These are phyloP conservation scores for Letharia columbiana DNA, from an alignment of 495 filamentous ascomycete species.

Conservation along the genomic window DNA sequence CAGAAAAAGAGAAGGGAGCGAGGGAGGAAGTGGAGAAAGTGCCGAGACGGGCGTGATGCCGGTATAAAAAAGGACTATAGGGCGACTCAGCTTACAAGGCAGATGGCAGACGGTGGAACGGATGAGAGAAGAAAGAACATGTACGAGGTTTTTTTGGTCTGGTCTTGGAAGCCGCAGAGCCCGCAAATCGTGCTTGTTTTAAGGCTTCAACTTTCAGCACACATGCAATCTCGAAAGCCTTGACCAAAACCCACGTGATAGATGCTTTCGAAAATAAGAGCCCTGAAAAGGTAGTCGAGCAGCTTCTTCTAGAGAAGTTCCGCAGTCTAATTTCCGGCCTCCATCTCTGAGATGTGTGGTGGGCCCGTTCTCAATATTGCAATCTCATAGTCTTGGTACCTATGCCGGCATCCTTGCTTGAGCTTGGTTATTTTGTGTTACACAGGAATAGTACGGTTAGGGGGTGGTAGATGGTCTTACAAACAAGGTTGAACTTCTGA, in stretches of 20 bases:
- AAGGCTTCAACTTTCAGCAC: no score
- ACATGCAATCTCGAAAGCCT: background rate
- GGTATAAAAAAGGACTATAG: background rate
- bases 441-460: no score
- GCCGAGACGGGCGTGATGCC: background rate
- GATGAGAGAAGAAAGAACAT: no score
- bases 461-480: no score
- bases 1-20: background rate
- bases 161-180: background rate
- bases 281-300: no score
- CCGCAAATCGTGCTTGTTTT: background rate
- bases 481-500: no score
- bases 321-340: background rate
- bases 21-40: background rate
- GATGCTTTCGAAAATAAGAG: no score
- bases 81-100: no score
- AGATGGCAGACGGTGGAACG: no score
- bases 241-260: no score
- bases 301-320: background rate
- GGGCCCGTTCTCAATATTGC: background rate
- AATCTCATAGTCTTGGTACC: background rate
- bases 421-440: no score
- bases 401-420: background rate
- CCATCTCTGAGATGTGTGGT: background rate
- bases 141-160: no score